A percentile compares a stretch with the other conserved stretches of the same genome.
Conservation (phyloP, 768 basidiomycete species). For the Lactarius evosmus region DNA sequence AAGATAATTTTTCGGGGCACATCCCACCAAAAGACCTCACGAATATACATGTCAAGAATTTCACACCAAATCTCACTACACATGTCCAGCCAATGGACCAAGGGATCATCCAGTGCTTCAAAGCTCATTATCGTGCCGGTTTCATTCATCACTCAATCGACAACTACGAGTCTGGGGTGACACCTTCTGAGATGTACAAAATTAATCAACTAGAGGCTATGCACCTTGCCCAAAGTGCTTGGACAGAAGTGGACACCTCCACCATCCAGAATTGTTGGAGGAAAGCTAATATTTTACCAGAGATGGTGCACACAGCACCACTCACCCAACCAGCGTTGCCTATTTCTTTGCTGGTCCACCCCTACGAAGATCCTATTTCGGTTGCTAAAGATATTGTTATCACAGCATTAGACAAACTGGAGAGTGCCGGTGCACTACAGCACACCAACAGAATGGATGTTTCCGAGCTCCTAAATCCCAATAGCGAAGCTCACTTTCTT, state of each 20-base stretch:
- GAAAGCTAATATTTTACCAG: constrained; percentile 29
- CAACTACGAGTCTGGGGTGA: constrained; percentile 8
- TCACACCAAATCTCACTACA: constrained; percentile 39
- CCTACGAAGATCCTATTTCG: too few species aligned
- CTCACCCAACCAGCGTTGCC: too few species aligned
- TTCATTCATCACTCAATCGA: constrained; percentile 30
- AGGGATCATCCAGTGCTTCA: constrained; percentile 39
- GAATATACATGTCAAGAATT: constrained; percentile 35
- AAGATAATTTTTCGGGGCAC: constrained; percentile 39
- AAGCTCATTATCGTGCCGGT: constrained; percentile 35
- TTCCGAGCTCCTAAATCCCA: too few species aligned
- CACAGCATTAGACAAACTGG: too few species aligned
- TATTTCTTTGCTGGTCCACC: too few species aligned
- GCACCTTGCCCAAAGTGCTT: constrained; percentile 35
- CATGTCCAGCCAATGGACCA: constrained; percentile 40
- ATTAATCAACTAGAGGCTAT: constrained; percentile 39
- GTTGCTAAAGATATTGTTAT: too few species aligned
- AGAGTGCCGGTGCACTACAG: too few species aligned
- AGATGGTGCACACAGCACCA: too few species aligned
- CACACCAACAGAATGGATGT: too few species aligned
- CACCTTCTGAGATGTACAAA: constrained; percentile 36
- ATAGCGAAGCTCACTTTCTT: too few species aligned
- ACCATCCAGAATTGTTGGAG: constrained; percentile 41
- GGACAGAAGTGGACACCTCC: constrained; percentile 32
- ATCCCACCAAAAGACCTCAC: constrained; percentile 28